Evolutionary conservation across 805 yeast species (phyloP).

Genomic region (Spathaspora passalidarum): DNA sequence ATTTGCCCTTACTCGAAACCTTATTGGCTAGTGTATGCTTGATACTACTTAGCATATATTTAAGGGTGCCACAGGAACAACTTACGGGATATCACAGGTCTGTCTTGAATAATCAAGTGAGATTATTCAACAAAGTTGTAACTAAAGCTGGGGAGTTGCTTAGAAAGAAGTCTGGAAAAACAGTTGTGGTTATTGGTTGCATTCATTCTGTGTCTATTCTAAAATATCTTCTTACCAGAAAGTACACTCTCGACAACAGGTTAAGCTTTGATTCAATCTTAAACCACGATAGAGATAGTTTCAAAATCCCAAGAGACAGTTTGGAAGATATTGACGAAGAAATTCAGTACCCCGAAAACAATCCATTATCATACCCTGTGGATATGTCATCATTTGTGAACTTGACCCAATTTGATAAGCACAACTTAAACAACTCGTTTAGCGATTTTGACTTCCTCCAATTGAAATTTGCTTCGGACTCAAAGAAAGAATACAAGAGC

Average conservation of each 20-base stretch:
- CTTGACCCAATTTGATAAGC: conserved; percentile 23
- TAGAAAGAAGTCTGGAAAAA: conserved; percentile 9
- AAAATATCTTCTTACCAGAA: conserved; percentile 21
- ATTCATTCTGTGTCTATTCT: conserved; percentile 29
- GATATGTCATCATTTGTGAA: conserved; percentile 4
- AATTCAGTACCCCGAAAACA: neutral
- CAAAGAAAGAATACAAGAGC: conserved; percentile 7
- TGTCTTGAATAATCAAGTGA: conserved; percentile 27
- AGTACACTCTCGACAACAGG: neutral
- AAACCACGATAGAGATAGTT: neutral
- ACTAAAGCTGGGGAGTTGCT: conserved; percentile 13
- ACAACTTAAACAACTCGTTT: conserved; percentile 18
- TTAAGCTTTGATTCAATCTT: neutral
- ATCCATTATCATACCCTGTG: neutral
- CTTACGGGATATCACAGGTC: conserved; percentile 1
- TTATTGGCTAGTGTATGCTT: conserved; percentile 29
- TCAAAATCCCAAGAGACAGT: neutral
- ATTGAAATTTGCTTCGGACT: conserved; percentile 3
- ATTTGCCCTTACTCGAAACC: conserved; percentile 23
- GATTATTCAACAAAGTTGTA: conserved; percentile 27
- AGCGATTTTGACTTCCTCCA: conserved; percentile 17
- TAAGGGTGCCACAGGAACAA: conserved; percentile 11
- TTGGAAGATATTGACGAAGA: conserved; percentile 3
- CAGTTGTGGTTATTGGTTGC: conserved; percentile 23
- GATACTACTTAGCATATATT: conserved; percentile 18